Conservation (phyloP, 2,329 filamentous ascomycete genomes). For the Alternaria brassicae region DNA sequence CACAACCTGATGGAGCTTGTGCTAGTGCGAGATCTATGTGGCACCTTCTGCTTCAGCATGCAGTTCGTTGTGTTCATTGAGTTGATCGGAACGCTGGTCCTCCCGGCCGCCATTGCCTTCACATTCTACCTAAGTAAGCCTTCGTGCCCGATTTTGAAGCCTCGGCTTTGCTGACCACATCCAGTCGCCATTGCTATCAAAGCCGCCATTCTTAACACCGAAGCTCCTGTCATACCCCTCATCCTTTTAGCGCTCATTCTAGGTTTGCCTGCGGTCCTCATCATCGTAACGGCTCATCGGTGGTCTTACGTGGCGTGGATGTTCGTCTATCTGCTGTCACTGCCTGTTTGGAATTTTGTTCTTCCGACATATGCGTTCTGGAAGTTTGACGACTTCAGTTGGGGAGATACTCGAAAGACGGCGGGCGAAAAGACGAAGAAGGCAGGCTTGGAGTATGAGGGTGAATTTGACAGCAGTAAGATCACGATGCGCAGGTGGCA, state of each 20-base stretch:
- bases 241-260: slow-evolving; percentile 89
- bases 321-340: slow-evolving; percentile 90
- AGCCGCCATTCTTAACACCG: slow-evolving; percentile 62
- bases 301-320: slow-evolving; percentile 95
- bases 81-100: slow-evolving; percentile 88
- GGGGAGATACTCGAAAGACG: slow-evolving; percentile 97
- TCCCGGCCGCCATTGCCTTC: slow-evolving; percentile 95
- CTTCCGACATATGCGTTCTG: slow-evolving; percentile 94
- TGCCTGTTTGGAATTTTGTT: slow-evolving; percentile 98
- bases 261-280: slow-evolving; percentile 88
- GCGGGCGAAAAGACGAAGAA: slow-evolving; percentile 89
- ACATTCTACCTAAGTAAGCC: slow-evolving; percentile 92
- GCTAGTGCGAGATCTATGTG: slow-evolving; percentile 92
- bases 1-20: slow-evolving; percentile 99
- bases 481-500: slow-evolving; percentile 98
- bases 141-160: slow-evolving; percentile 10
- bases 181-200: slow-evolving; percentile 84
- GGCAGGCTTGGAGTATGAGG: slow-evolving; percentile 84
- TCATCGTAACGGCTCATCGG: slow-evolving; percentile 91
- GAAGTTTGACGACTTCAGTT: slow-evolving; percentile 99
- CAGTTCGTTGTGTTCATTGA: slow-evolving; percentile 98
- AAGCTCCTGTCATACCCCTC: slow-evolving; percentile 85
- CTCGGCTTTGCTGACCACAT: slow-evolving; percentile 35
- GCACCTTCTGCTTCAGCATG: slow-evolving; percentile 99
- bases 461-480: slow-evolving; percentile 97